Base-by-base conservation (phyloP, 2,329 filamentous ascomycete species). In the Coniochaeta ligniaria region DNA sequence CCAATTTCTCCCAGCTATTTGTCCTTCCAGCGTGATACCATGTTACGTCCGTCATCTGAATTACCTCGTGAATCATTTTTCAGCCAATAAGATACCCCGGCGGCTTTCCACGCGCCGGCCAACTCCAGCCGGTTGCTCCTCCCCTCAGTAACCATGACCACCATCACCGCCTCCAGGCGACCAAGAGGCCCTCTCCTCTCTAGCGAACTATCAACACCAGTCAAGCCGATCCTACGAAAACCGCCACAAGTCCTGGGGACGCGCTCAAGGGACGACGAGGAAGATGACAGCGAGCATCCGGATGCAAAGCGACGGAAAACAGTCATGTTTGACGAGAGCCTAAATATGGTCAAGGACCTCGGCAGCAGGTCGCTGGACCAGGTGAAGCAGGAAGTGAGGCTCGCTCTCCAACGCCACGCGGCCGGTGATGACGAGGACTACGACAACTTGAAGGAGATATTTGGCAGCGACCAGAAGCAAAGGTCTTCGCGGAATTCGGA, bases 341-440 rank as follows among this genome's bases (percentile, higher is more conserved):
- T 80, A 66, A 85, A 83, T 68, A 76, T 80, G 61, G 79, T 84
- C 7, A 80, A 83, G 71, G 81, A 83, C 65, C 79, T 85, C 31
- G 78, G 79, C 55, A 72, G 74, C 52, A 75, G 82, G 64, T 79
- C 79, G 6, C 77, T 84, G 67, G 80, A 82, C 6, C 80, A 84
- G 57, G 78, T 83, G 60, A 85, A 84, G 68, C 69, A 77, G 26
- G 79, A 84, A 65, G 82, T 86, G 54, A 75, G 76, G 61, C 78
- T 76, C 56, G 82, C 83, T 8, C 74, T 88, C 12, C 83, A 86
- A 63, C 78, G 78, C 47, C 83, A 87, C 68, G 73, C 77, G 33
- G 77, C 76, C 57, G 83, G 83, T 28, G 80, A 84, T 60, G 83
- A 84, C 62, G 82, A 84, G 63, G 82, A 81, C 38, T 87, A 87